phyloP scores from a whole-genome alignment of 352 stramenopile species.

The Pythium rhizo-oryzae region DNA sequence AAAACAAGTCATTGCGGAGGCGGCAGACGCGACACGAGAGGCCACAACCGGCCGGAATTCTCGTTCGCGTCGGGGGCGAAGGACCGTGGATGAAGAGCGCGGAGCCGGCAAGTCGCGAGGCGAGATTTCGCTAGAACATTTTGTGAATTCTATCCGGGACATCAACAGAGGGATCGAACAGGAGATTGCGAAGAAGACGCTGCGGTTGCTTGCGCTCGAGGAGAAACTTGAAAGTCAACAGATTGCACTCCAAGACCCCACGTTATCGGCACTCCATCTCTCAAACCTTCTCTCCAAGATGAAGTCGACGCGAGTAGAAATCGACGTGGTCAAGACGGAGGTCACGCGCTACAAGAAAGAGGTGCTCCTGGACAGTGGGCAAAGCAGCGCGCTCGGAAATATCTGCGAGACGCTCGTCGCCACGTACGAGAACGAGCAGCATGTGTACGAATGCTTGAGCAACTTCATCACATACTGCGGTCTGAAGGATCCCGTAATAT shows the following conservation, averaged over 20 bases:
- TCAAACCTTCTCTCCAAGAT: conserved; percentile 7
- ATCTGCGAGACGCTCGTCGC: conserved; percentile 64
- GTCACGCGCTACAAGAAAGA: conserved; percentile 51
- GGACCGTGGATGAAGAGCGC: neutral
- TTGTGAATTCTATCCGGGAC: conserved; percentile 54
- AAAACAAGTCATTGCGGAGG: conserved; percentile 48
- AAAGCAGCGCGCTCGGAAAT: conserved; percentile 41
- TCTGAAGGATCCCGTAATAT: conserved; percentile 41
- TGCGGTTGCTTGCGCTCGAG: conserved; percentile 51
- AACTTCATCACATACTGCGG: conserved; percentile 63
- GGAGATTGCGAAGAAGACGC: conserved; percentile 57
- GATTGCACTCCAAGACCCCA: neutral
- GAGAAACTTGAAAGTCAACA: conserved; percentile 38
- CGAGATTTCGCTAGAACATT: conserved; percentile 74
- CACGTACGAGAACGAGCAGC: conserved; percentile 73
- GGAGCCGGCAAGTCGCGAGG: conserved; percentile 29
- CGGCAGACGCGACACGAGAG: conserved; percentile 42
- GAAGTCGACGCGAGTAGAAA: conserved; percentile 48
- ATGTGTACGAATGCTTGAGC: conserved; percentile 68
- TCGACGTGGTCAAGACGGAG: conserved; percentile 56
- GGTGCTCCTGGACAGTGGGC: conserved; percentile 48
- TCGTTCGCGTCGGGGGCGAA: neutral
- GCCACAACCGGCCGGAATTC: neutral
- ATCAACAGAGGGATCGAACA: conserved; percentile 70
- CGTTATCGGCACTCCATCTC: neutral